Base-by-base conservation (phyloP, 208 protist genomes). In the Eutreptiella sp. region DNA sequence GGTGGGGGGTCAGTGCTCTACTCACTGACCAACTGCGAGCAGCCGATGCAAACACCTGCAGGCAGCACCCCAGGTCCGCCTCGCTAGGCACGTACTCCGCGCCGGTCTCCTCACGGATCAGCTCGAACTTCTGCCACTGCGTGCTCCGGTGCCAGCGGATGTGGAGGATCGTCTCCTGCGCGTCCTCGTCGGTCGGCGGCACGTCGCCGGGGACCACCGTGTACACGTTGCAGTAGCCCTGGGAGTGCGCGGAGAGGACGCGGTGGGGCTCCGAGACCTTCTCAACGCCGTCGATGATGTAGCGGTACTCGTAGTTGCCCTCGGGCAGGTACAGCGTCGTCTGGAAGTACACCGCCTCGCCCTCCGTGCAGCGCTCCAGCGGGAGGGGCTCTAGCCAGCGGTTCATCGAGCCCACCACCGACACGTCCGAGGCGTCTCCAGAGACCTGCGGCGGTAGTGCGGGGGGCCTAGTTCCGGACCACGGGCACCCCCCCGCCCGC, bases 141-240 rank as follows among this genome's bases (percentile, higher is more conserved):
- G 68, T 71, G 71, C 80, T 87, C 61, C 77, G 78, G 81, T 90
- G 87, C 84, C 87, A 93, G 47, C 87, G 84, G 67, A 93, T 85
- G 73, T 88, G 79, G 36, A 93, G 69, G 57, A 93, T 84, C 2
- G 86, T 90, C 72, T 88, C 77, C 53, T 80, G 59, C 23, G 86
- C 82, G 45, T 50, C 45, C 29, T 50, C 45, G 14, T 50, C 14
- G 29, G 11, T n/a, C 14, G 11, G 14, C 14, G 45, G 45, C 23
- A 50, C 45, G 14, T 50, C 45, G 11, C 11, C 31, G 45, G 11
- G 14, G 19, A 11, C 16, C 19, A 50, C 45, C 19, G 45, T 11
- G 45, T 50, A 50, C 14, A 35, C 11, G 16, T 50, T 50, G 45
- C 45, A 50, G 23, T 11, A 11, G 16, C 29, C 45, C 29, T 50